Conservation (phyloP, 495 filamentous ascomycete genomes). For the Daldinia caldariorum region DNA sequence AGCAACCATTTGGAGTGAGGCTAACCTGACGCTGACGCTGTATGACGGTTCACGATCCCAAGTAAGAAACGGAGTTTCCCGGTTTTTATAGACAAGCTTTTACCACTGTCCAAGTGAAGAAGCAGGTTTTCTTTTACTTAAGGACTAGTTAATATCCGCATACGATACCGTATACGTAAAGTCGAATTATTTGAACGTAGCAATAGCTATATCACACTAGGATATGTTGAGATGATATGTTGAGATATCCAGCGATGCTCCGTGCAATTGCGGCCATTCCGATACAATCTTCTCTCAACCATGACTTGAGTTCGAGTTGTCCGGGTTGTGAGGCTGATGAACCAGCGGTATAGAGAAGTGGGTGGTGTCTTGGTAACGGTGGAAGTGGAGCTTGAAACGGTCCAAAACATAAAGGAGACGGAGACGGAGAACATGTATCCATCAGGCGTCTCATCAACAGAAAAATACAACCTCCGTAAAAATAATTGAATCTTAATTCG, state of each 20-base stretch:
- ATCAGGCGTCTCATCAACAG: slow-evolving; percentile 32
- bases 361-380: not conserved
- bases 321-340: slow-evolving; percentile 11
- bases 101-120: not conserved
- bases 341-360: slow-evolving; percentile 28
- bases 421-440: slow-evolving; percentile 37
- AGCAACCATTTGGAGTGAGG: slow-evolving; percentile 36
- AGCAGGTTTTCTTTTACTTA: too few relatives aligned
- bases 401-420: slow-evolving; percentile 43
- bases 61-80: slow-evolving; percentile 1
- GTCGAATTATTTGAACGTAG: not conserved
- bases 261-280: slow-evolving; percentile 4
- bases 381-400: slow-evolving; percentile 41
- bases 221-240: slow-evolving; percentile 4
- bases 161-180: not conserved
- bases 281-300: slow-evolving; percentile 1
- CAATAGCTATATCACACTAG: not conserved
- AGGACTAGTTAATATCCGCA: too few relatives aligned
- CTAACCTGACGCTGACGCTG: slow-evolving; percentile 30
- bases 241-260: slow-evolving; percentile 4
- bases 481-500: slow-evolving; percentile 24
- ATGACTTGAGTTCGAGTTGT: slow-evolving; percentile 15
- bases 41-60: slow-evolving; percentile 9
- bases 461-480: slow-evolving; percentile 24
- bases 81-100: not conserved